Evolutionary conservation across 1,284 basidiomycete species (phyloP).

Genomic region (Pseudozyma sp.): DNA sequence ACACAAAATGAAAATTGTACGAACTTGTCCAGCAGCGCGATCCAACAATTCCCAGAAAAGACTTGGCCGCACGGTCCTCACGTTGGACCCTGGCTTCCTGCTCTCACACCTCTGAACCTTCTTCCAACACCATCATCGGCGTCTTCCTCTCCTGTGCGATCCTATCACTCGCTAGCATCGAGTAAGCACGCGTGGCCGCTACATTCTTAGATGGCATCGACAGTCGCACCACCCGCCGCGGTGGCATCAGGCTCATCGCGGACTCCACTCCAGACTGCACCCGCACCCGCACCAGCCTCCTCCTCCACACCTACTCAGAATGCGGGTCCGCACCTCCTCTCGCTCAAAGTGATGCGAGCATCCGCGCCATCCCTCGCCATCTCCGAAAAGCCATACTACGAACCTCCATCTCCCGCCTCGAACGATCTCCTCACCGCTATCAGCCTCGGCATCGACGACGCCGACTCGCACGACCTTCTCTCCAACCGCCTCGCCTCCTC

Average conservation of each 20-base stretch:
- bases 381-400: slow-evolving; percentile 46
- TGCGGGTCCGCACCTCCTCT: slow-evolving; percentile 46
- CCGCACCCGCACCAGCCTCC: not conserved
- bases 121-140: too few relatives aligned
- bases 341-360: slow-evolving; percentile 61
- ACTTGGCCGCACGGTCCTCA: too few relatives aligned
- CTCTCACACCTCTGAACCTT: not conserved
- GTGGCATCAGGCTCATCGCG: slow-evolving; percentile 1
- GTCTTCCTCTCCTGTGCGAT: too few relatives aligned
- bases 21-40: too few relatives aligned
- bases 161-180: too few relatives aligned
- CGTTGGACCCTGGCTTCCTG: too few relatives aligned
- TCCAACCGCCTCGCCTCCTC: slow-evolving; percentile 6
- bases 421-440: slow-evolving; percentile 14
- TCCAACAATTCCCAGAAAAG: too few relatives aligned
- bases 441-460: slow-evolving; percentile 6
- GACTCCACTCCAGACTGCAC: slow-evolving; percentile 2
- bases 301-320: slow-evolving; percentile 1
- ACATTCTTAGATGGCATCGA: slow-evolving; percentile 11
- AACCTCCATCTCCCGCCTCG: not conserved
- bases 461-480: slow-evolving; percentile 9
- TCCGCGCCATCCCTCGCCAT: slow-evolving; percentile 43
- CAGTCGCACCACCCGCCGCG: slow-evolving; percentile 2
- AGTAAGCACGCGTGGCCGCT: too few relatives aligned
- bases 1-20: too few relatives aligned